Evolutionary conservation across 2,329 filamentous ascomycete genomes (phyloP), one percentile per base, ranked within the genome.

Genomic region (Colletotrichum sp.): DNA sequence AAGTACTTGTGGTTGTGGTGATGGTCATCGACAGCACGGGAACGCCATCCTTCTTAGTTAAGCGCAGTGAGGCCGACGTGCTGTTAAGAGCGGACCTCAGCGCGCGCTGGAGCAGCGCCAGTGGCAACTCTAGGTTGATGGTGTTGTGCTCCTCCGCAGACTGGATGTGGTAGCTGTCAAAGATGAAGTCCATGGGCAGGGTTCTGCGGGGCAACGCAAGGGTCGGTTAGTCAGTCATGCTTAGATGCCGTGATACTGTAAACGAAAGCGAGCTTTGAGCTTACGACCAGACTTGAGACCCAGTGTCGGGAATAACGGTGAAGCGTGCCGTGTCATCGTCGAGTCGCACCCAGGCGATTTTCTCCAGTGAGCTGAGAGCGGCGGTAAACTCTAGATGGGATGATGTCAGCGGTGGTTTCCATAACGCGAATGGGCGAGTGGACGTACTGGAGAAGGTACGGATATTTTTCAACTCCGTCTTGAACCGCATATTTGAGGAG

Each of bases 201-300:
- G 90, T 91, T 57, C 91, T 92, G 77, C 5, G 44, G 44, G 44
- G 44, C 12, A 52, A 13, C 44, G 4, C 55, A 18, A 7, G 32
- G 18, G 6, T 30, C n/a, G 69, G n/a, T 65, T 78, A 52, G 55
- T 26, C 3, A 73, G 76, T 59, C 24, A 18, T 6, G 34, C 64
- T 52, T 2, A 24, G n/a, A 32, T 24, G 15, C 13, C 44, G n/a
- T 24, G 18, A 32, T 10, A 36, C 28, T 57, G 15, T 26, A 39
- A 63, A 18, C 16, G 32, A 28, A 26, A 59, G 49, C 36, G 13
- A 78, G 34, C 59, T 13, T 15, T 52, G 69, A 60, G 92, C 93
- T 83, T 89, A 96, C 89, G 96, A 95, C 97, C 97, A 99, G 71
- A 99, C 96, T 89, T 99, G 96, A 10, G 95, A 98, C 76, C 97